phyloP scores from a whole-genome alignment of 1,139 yeast species.

The Scheffersomyces illinoinensis region DNA sequence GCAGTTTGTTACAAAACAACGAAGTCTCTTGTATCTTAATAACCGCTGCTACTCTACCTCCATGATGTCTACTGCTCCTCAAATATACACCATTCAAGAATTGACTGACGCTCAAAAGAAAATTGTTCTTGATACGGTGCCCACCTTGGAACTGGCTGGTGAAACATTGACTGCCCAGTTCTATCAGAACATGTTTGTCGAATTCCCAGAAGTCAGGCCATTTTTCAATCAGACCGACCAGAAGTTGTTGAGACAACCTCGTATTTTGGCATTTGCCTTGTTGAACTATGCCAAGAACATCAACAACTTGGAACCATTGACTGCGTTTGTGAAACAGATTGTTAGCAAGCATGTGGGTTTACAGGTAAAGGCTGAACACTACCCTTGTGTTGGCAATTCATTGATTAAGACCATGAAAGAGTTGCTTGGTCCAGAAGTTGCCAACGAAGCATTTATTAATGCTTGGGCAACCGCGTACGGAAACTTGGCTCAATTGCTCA shows the following conservation, averaged over 20 bases:
- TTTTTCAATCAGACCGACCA: constrained; percentile 66
- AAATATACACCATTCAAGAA: constrained; percentile 19
- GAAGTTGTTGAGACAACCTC: constrained; percentile 56
- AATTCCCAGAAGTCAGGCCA: constrained; percentile 55
- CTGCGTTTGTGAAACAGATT: constrained; percentile 58
- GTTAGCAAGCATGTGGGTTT: constrained; percentile 68
- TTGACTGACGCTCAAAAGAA: constrained; percentile 31
- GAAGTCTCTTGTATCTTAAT: no score
- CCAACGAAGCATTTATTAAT: constrained; percentile 54
- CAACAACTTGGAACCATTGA: constrained; percentile 56
- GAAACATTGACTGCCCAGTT: constrained; percentile 54
- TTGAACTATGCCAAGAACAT: constrained; percentile 65
- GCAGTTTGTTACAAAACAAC: background rate
- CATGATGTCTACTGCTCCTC: background rate
- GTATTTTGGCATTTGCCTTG: constrained; percentile 62
- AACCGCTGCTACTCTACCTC: background rate
- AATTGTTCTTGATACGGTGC: constrained; percentile 57
- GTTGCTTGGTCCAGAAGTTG: constrained; percentile 56
- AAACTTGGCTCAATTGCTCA: constrained; percentile 61
- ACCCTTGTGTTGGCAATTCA: constrained; percentile 62
- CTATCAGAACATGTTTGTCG: constrained; percentile 55
- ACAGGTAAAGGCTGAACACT: constrained; percentile 61
- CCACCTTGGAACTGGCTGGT: constrained; percentile 59
- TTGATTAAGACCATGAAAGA: constrained; percentile 54
- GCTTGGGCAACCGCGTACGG: constrained; percentile 74